Conservation (phyloP, 2,329 filamentous ascomycete genomes). For the Pestalotiopsis fici region DNA sequence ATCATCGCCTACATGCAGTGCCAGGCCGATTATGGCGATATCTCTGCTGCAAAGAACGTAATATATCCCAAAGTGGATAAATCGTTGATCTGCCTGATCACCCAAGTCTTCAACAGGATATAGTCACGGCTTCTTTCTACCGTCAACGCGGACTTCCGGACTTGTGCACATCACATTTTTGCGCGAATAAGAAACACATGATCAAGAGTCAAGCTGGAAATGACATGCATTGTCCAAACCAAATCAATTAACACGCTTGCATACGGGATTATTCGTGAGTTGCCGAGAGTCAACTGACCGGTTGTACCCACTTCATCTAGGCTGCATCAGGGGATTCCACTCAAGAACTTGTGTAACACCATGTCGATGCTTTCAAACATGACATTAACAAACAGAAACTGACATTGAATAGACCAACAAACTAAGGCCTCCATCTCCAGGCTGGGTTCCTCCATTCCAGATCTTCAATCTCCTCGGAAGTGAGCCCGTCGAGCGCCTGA, state of each 20-base stretch:
- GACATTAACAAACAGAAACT: background rate
- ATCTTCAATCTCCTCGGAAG: background rate
- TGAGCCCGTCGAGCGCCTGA: background rate
- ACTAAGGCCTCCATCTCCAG: background rate
- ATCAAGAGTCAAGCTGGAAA: background rate
- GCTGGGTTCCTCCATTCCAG: constrained; percentile 1
- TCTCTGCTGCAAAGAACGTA: background rate
- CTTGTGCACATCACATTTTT: background rate
- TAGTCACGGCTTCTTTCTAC: too few species aligned
- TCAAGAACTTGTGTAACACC: too few species aligned
- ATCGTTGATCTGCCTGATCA: background rate
- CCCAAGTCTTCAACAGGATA: background rate
- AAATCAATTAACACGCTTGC: background rate
- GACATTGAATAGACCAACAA: background rate
- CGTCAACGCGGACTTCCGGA: background rate
- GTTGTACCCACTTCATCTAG: too few species aligned
- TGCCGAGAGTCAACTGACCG: too few species aligned
- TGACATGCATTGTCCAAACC: background rate
- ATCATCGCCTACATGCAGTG: too few species aligned
- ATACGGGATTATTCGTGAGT: background rate
- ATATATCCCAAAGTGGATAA: background rate
- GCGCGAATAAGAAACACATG: background rate
- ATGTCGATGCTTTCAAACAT: background rate
- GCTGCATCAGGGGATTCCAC: too few species aligned
- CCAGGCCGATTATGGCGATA: background rate